Base-by-base conservation (phyloP, 805 yeast genomes). In the Candida khao-thaluensis region DNA sequence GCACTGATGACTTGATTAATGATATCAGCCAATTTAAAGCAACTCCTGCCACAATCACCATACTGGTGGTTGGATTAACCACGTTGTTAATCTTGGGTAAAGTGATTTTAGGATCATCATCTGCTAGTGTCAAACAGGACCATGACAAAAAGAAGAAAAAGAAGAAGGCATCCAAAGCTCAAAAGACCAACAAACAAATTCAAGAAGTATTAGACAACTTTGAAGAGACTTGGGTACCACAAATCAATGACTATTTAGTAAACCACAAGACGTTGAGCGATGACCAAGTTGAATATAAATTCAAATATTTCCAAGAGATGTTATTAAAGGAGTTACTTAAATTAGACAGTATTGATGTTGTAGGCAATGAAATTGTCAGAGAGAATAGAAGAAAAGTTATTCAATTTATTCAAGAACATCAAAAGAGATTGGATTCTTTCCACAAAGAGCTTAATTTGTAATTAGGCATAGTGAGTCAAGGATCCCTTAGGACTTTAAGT, bases 321-420 rank as follows among this genome's bases (percentile, higher is more conserved):
- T 60, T 85, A 30, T 64, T 85, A 56, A 82, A 83, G 54, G 70
- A 81, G 45, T 59, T 84, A 48, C 71, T 85, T 70, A 76, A 72
- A 44, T 64, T 85, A 39, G 95, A 85, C 51, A 80, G 76, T 2
- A 67, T 85, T 24, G 84, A 81, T 44, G 69, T 69, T 20, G 69
- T 63, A 7, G 75, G 75, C 34, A 74, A 71, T 51, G 74, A 63
- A 1, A 62, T 66, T 1, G 62, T 85, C 47, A 76, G 85, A 47
- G 65, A 66, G 17, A 69, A 70, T 53, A 71, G 95, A 48, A 83
- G 79, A 53, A 70, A 66, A 37, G 72, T 74, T 7, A 79, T 85
- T 48, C 79, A 73, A 49, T 60, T 67, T 33, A 74, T 85, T 37
- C 93, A 85, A 59, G 64, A 60, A 27, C 76, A 73, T 49, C 77